Conservation (phyloP, 805 yeast genomes). For the Ogataea degrootiae region DNA sequence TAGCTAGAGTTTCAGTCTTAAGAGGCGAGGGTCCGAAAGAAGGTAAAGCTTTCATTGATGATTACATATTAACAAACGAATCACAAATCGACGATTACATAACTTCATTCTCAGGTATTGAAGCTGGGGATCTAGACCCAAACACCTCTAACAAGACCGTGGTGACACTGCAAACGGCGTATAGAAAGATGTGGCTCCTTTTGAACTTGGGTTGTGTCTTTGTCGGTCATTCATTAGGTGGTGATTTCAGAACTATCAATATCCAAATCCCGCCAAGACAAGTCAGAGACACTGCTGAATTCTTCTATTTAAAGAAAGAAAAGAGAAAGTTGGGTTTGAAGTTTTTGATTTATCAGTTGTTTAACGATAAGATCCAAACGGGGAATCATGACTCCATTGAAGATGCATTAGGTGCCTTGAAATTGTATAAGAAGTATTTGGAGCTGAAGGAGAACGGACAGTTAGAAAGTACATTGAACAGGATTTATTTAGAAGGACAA, state of each 20-base stretch:
- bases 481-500: constrained; percentile 70
- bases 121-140: constrained; percentile 84
- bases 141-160: constrained; percentile 56
- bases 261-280: constrained; percentile 81
- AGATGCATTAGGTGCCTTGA: constrained; percentile 85
- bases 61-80: constrained; percentile 72
- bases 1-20: constrained; percentile 86
- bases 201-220: constrained; percentile 85
- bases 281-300: constrained; percentile 83
- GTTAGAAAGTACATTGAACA: constrained; percentile 57
- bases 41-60: constrained; percentile 87
- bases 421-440: constrained; percentile 66
- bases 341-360: constrained; percentile 76
- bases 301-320: constrained; percentile 68
- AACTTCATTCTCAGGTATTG: constrained; percentile 91
- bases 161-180: constrained; percentile 77
- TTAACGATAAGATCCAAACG: constrained; percentile 74
- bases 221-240: constrained; percentile 90
- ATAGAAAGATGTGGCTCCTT: constrained; percentile 84
- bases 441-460: constrained; percentile 54
- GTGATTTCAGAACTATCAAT: constrained; percentile 91
- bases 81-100: constrained; percentile 71
- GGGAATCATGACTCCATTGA: constrained; percentile 97
- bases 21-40: constrained; percentile 64
- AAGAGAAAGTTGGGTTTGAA: constrained; percentile 79